Conservation (phyloP, 352 stramenopile species). For the Globisporangium spinosum region DNA sequence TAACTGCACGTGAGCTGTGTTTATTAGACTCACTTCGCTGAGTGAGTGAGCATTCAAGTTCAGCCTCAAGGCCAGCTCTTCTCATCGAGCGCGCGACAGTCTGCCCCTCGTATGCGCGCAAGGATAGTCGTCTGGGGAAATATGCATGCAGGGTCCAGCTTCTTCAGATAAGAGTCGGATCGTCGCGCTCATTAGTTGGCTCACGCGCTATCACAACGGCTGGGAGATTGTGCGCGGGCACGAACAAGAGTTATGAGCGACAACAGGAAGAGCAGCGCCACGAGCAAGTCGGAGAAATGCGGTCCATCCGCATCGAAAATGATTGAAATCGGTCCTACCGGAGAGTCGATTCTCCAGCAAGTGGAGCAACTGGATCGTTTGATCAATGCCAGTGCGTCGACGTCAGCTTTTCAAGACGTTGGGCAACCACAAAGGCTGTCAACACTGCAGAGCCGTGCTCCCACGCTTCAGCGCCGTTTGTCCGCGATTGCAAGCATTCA, state of each 20-base stretch:
- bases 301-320: neutral
- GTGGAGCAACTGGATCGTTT: slow-evolving; percentile 15
- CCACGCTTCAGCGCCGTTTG: neutral
- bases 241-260: neutral
- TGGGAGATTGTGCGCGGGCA: neutral
- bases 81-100: neutral
- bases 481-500: slow-evolving; percentile 7
- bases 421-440: neutral
- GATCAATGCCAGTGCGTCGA: slow-evolving; percentile 11
- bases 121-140: too few species aligned
- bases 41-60: neutral
- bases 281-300: neutral
- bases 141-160: neutral
- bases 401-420: neutral
- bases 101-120: neutral
- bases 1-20: neutral
- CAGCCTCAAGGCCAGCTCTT: neutral
- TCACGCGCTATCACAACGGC: neutral
- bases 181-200: neutral
- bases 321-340: neutral
- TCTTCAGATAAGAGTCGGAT: neutral
- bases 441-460: neutral
- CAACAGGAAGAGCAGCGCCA: slow-evolving; percentile 1
- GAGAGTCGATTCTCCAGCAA: slow-evolving; percentile 12
- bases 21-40: neutral